Base-by-base conservation (phyloP, 345 rosid species). In the Sonneratia alba region DNA sequence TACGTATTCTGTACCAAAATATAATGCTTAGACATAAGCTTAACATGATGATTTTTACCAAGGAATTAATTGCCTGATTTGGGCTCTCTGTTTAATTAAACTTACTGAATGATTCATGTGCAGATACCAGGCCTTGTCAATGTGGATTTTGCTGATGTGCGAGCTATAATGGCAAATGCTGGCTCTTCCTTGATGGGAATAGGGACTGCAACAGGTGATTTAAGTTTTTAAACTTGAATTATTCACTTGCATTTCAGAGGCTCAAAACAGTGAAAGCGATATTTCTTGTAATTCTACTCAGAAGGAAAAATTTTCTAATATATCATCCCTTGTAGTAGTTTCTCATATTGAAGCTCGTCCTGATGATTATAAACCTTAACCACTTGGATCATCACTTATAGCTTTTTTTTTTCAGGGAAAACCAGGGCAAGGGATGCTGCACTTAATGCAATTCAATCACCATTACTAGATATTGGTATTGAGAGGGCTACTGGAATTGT, bases 381-480 rank as follows among this genome's bases (percentile, higher is more conserved):
- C 15, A 13, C 51, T 47, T 11, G 10, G 19, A 62, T 4, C 19
- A 62, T 62, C 66, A 62, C 7, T 13, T 11, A n/a, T 68, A 69
- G 70, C 37, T 57, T 64, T 72, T 40, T 34, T 13, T 43, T 56
- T 67, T 13, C 48, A 91, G 98, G 98, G 75, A 90, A 91, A 80
- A 87, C 95, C 21, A 86, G 98, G 75, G 99, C 97, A 73, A 89
- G 99, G 86, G 99, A 95, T 80, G 99, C 98, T 78, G 99, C 99
- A 43, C 81, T 95, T 64, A 90, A 92, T 70, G 99, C 99, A 6
- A 95, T 95, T 72, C 99, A 95, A 61, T 95, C 99, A 67, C 99
- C 99, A 75, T 81, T 95, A 62, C 79, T 95, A 53, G 97, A 95
- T 77, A 85, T 95, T 78, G 99, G 99, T 71, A 95, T 95, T 78